phyloP scores from a whole-genome alignment of 1,139 yeast genomes.

The Nadsonia starkeyi-henricii region DNA sequence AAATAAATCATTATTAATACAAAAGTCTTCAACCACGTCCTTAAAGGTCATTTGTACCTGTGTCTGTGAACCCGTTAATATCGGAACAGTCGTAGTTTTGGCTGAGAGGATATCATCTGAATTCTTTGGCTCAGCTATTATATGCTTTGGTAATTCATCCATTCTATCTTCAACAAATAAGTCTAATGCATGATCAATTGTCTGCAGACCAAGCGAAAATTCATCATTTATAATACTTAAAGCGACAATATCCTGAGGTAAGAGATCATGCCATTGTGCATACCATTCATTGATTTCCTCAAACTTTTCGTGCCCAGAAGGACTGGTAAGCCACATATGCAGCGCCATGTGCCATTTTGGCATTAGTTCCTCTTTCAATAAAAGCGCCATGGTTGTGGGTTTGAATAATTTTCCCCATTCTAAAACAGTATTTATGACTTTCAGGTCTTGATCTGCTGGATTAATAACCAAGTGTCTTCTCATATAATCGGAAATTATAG shows the following conservation, averaged over 20 bases:
- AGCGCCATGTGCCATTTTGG: conserved; percentile 22
- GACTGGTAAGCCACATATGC: conserved; percentile 19
- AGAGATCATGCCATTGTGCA: conserved; percentile 19
- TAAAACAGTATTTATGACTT: conserved; percentile 14
- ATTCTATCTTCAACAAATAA: conserved; percentile 3
- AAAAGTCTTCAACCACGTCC: conserved; percentile 37
- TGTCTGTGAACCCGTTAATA: neutral
- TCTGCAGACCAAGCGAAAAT: conserved; percentile 20
- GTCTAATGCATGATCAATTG: conserved; percentile 24
- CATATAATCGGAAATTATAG: conserved; percentile 22
- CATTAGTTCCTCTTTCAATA: conserved; percentile 21
- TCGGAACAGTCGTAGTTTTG: neutral
- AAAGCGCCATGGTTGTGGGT: conserved; percentile 13
- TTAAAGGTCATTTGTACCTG: conserved; percentile 23
- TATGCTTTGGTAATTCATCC: neutral
- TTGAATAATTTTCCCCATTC: conserved; percentile 18
- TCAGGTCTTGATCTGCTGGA: conserved; percentile 21
- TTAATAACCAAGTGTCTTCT: conserved; percentile 16
- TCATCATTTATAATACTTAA: conserved; percentile 15
- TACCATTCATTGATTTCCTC: conserved; percentile 22
- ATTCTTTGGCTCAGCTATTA: too few species aligned
- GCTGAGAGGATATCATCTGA: neutral
- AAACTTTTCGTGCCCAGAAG: conserved; percentile 10
- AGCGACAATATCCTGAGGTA: conserved; percentile 15
- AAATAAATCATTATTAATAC: conserved; percentile 25